These are phyloP conservation scores for Candida hungchunana DNA, from an alignment of 805 yeast species.

Conservation along the genomic window DNA sequence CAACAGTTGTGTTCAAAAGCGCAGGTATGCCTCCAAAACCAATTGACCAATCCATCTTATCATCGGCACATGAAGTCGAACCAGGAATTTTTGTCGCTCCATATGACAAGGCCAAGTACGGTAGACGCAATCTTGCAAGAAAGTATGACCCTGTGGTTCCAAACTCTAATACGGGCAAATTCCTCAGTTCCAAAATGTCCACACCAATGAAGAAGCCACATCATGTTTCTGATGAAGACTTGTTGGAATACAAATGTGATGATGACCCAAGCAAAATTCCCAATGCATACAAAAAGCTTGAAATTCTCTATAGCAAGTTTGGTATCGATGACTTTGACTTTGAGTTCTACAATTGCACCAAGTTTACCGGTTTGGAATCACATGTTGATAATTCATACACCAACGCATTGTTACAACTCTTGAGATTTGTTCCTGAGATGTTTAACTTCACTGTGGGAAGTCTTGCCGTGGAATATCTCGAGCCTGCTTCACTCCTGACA, in stretches of 20 bases:
- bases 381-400: slow-evolving; percentile 75
- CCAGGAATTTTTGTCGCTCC: slow-evolving; percentile 38
- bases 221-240: slow-evolving; percentile 19
- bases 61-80: slow-evolving; percentile 33
- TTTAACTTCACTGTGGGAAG: slow-evolving; percentile 59
- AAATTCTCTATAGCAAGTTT: slow-evolving; percentile 78
- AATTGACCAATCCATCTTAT: slow-evolving; percentile 43
- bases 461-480: slow-evolving; percentile 49
- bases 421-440: slow-evolving; percentile 69
- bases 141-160: slow-evolving; percentile 38
- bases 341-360: slow-evolving; percentile 71
- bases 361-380: slow-evolving; percentile 81
- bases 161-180: slow-evolving; percentile 35
- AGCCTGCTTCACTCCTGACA: slow-evolving; percentile 51
- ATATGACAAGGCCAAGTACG: slow-evolving; percentile 55
- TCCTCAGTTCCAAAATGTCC: slow-evolving; percentile 51
- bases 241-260: slow-evolving; percentile 30
- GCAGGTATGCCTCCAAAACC: slow-evolving; percentile 55
- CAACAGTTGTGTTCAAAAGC: slow-evolving; percentile 55
- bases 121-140: slow-evolving; percentile 47
- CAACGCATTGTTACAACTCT: slow-evolving; percentile 76
- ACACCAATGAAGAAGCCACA: slow-evolving; percentile 33
- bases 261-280: slow-evolving; percentile 50
- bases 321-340: slow-evolving; percentile 96
- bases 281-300: slow-evolving; percentile 67